Evolutionary conservation across 768 basidiomycete species (phyloP), one percentile per base, ranked within the genome.

Genomic region (Kwoniella europaea): DNA sequence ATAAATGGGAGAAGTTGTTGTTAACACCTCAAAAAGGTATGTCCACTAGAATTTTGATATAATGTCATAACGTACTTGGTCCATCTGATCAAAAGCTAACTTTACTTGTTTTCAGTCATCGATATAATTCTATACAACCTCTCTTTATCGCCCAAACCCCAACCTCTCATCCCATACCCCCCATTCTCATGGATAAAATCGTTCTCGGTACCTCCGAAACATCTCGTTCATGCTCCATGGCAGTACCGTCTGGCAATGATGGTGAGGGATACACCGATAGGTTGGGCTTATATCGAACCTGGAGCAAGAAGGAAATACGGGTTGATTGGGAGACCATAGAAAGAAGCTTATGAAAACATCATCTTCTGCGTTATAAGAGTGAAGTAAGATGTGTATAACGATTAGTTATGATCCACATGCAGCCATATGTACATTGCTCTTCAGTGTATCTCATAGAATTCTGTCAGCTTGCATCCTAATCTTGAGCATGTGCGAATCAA

Each of bases 241-340:
- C 60, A 65, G 42, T 80, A 80, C 55, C 53, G 73, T 18, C n/a
- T 65, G 50, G 72, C 71, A 12, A 63, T 65, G 41, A 69, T 69
- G 44, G 67, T 76, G 43, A 62, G 69, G 43, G 72, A 74, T 62
- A 77, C 79, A 15, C 75, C 76, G 24, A 53, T 80, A 43, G 79
- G 72, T 22, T 78, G 72, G 71, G 16, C 52, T 42, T 78, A 74
- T 64, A 60, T 80, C 53, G 79, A 80, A 62, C 75, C 75, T 50
- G 63, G 62, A 4, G 79, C 77, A 9, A 76, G 79, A 69, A 69
- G 59, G 68, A 80, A 80, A 69, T 80, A 80, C 71, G 77, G 75
- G 0, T 56, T 80, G 65, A 70, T 70, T 18, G 68, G 63, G 15
- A 64, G 60, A 24, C 57, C 65, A 7, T 65, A 42, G 27, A 27